These are phyloP conservation scores for Carex myosuroides DNA, from an alignment of 176 grass and related monocot species.

Conservation along the genomic window DNA sequence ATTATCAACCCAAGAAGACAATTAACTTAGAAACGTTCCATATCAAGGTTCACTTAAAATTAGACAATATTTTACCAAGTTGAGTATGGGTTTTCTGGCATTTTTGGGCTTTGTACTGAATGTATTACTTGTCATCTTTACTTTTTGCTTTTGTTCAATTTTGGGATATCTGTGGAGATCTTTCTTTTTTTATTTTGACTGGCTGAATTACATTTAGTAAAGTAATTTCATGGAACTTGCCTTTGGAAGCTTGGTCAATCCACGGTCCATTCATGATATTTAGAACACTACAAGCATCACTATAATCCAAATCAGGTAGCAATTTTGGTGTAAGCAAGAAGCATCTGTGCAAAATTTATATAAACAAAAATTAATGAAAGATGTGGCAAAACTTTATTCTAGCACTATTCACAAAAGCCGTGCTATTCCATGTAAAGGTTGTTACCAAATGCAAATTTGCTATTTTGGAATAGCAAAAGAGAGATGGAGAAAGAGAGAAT, in stretches of 20 bases:
- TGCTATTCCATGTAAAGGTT: neutral
- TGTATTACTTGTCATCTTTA: neutral
- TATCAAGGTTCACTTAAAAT: neutral
- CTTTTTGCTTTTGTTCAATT: neutral
- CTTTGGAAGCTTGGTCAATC: conserved; percentile 74
- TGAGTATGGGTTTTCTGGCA: neutral
- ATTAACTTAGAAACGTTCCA: neutral
- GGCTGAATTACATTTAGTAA: neutral
- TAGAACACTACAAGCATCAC: conserved; percentile 84
- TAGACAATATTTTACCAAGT: neutral
- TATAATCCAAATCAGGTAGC: conserved; percentile 84
- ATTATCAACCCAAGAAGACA: neutral
- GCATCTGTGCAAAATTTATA: conserved; percentile 45
- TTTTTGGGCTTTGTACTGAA: neutral
- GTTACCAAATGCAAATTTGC: neutral
- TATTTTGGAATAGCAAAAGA: neutral
- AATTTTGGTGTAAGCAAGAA: conserved; percentile 94
- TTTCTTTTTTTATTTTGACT: neutral
- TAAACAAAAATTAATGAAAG: neutral
- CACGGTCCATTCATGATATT: conserved; percentile 98
- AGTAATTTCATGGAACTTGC: conserved; percentile 15
- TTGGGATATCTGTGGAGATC: neutral
- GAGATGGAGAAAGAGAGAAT: neutral
- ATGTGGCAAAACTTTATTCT: neutral
- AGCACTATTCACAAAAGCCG: neutral